These are phyloP conservation scores for Ascochyta fabae DNA, from an alignment of 2,329 filamentous ascomycete species.

Conservation along the genomic window DNA sequence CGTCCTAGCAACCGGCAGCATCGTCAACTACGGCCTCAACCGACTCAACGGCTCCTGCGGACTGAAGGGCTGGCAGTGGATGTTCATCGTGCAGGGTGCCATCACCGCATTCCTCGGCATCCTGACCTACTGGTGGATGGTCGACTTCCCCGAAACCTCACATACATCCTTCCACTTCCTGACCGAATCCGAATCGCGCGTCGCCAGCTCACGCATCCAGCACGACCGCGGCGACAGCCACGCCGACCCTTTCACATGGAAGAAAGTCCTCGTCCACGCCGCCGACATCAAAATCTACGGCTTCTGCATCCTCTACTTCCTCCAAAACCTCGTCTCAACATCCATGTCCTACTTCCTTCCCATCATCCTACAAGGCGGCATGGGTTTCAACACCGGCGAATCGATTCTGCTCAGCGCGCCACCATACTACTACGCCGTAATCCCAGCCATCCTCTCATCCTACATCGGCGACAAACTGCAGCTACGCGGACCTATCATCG, in stretches of 20 bases:
- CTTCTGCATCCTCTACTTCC: slow-evolving; percentile 69
- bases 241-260: slow-evolving; percentile 63
- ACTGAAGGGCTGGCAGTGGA: slow-evolving; percentile 70
- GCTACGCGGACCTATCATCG: slow-evolving; percentile 67
- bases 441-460: slow-evolving; percentile 69
- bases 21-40: slow-evolving; percentile 74
- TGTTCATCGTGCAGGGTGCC: slow-evolving; percentile 71
- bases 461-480: slow-evolving; percentile 66
- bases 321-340: slow-evolving; percentile 71
- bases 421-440: slow-evolving; percentile 71
- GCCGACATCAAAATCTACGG: slow-evolving; percentile 68
- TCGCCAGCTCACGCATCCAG: slow-evolving; percentile 65
- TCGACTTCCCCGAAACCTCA: slow-evolving; percentile 70
- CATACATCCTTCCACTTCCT: slow-evolving; percentile 65
- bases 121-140: slow-evolving; percentile 72
- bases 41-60: slow-evolving; percentile 63
- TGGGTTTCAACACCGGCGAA: slow-evolving; percentile 52
- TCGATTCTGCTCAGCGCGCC: slow-evolving; percentile 69
- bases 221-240: slow-evolving; percentile 66
- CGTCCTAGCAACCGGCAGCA: slow-evolving; percentile 68
- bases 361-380: slow-evolving; percentile 60
- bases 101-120: slow-evolving; percentile 65
- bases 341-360: slow-evolving; percentile 71
- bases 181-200: slow-evolving; percentile 59
- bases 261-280: slow-evolving; percentile 63